phyloP scores from a whole-genome alignment of 441 rosid genomes.

The Cnidoscolus chayamansa region DNA sequence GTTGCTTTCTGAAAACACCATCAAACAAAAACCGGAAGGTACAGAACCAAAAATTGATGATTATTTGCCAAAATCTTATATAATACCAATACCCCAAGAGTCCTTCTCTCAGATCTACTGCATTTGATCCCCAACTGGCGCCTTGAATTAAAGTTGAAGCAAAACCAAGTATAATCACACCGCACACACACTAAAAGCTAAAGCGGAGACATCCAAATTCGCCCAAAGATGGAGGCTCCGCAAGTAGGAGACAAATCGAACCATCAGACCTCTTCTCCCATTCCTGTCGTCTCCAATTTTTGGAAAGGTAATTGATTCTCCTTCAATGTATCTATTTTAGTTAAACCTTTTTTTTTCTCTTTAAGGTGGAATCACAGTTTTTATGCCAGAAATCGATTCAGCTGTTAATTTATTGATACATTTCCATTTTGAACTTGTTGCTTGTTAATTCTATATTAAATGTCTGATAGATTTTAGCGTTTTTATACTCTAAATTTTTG shows the following conservation, averaged over 20 bases:
- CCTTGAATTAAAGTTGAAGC: background rate
- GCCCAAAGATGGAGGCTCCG: conserved; percentile 49
- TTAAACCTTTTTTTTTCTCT: background rate
- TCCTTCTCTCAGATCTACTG: conserved; percentile 12
- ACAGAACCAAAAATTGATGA: background rate
- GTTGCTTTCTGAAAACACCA: background rate
- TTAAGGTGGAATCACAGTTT: background rate
- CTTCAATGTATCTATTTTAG: background rate
- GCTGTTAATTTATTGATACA: background rate
- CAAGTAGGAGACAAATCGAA: conserved; percentile 71
- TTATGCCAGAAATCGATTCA: background rate
- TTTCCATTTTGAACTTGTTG: background rate
- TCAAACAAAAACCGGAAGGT: too few species aligned
- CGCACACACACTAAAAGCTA: background rate
- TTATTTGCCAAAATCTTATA: background rate
- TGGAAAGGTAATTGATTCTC: conserved; percentile 68
- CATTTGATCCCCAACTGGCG: background rate
- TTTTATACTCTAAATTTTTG: background rate
- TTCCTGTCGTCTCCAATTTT: conserved; percentile 73
- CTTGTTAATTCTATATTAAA: background rate
- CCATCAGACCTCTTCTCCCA: conserved; percentile 64
- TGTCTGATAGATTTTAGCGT: background rate
- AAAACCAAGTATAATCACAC: background rate
- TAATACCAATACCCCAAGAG: too few species aligned
- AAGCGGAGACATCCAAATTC: conserved; percentile 24